These are phyloP conservation scores for Pseudonitzschia pungens DNA, from an alignment of 108 stramenopile genomes.

Conservation along the genomic window DNA sequence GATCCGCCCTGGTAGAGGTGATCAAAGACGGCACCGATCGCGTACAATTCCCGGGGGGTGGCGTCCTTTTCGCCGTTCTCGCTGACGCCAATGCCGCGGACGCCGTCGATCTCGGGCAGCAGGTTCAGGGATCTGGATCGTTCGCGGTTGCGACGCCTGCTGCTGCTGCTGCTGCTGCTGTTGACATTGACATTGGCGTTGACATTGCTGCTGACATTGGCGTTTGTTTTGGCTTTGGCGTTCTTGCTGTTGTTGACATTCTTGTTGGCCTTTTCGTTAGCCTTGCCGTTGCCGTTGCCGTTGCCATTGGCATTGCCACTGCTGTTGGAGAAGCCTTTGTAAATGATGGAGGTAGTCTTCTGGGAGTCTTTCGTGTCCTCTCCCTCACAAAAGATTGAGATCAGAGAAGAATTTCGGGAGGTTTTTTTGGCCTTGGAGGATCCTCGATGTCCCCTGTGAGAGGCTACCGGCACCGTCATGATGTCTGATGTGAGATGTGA, in stretches of 20 bases:
- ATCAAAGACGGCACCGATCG: slow-evolving; percentile 13
- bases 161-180: not conserved
- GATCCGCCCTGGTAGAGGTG: slow-evolving; percentile 12
- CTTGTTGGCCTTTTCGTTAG: not conserved
- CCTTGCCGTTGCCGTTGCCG: not conserved
- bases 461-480: not conserved
- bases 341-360: not conserved
- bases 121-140: not conserved
- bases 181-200: not conserved
- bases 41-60: slow-evolving; percentile 7
- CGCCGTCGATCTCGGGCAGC: slow-evolving; percentile 3
- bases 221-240: not conserved
- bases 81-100: not conserved
- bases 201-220: not conserved
- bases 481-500: not conserved
- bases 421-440: not conserved
- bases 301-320: not conserved
- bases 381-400: not conserved
- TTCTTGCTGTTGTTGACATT: not conserved
- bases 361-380: not conserved
- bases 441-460: not conserved
- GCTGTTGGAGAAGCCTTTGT: not conserved
- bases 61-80: not conserved
- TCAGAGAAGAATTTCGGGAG: not conserved
- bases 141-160: not conserved